A percentile compares a stretch with the other conserved stretches of the same genome.
Evolutionary conservation across 352 stramenopile species (phyloP).

Genomic region (Globisporangium recalcitrans): DNA sequence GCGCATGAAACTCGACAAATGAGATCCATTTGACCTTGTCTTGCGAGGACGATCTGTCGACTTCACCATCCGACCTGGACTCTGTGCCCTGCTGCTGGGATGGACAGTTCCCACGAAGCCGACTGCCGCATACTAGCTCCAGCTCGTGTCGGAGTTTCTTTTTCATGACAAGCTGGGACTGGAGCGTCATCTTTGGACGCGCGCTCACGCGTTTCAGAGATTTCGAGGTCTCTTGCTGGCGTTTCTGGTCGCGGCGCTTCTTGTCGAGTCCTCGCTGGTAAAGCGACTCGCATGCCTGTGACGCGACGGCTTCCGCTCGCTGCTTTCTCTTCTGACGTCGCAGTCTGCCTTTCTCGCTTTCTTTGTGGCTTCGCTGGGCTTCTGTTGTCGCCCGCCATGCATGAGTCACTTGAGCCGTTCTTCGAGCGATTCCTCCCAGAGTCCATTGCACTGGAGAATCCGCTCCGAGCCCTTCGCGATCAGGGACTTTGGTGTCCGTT

Average conservation of each 20-base stretch:
- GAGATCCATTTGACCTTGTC: constrained; percentile 9
- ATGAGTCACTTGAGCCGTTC: constrained; percentile 30
- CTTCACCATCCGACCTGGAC: neutral
- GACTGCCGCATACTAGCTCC: constrained; percentile 24
- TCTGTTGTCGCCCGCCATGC: neutral
- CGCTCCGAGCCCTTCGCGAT: constrained; percentile 42
- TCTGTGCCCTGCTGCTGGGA: neutral
- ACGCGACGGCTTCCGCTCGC: constrained; percentile 17
- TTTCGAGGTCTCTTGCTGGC: constrained; percentile 19
- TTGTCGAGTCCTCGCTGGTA: constrained; percentile 46
- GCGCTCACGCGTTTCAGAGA: constrained; percentile 18
- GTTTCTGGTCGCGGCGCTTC: constrained; percentile 22
- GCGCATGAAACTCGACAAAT: constrained; percentile 58
- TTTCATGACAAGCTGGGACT: constrained; percentile 35
- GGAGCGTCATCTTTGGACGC: constrained; percentile 30
- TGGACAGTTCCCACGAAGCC: neutral
- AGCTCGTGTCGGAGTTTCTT: constrained; percentile 33
- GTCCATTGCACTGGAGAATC: constrained; percentile 51
- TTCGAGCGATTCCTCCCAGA: constrained; percentile 39
- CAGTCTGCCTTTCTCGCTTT: constrained; percentile 11
- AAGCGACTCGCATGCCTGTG: constrained; percentile 42
- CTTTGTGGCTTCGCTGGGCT: constrained; percentile 9
- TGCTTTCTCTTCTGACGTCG: constrained; percentile 13
- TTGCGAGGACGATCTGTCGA: neutral
- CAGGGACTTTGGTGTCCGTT: constrained; percentile 16